These are phyloP conservation scores for Erodium texanum DNA, from an alignment of 441 rosid species.

Conservation along the genomic window DNA sequence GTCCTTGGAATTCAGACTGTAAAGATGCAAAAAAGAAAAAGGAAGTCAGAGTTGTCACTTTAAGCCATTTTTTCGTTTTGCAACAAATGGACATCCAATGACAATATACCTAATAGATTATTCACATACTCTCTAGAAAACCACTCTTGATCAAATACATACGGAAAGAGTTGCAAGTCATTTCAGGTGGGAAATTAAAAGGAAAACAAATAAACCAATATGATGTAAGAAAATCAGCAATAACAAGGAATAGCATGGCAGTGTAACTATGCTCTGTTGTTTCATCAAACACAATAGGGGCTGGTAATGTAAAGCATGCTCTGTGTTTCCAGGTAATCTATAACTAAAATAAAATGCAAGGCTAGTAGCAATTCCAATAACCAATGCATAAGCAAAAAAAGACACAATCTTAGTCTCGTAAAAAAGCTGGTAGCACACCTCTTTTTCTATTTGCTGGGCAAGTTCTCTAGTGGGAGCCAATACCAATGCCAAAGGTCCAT, in stretches of 20 bases:
- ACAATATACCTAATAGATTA: no score
- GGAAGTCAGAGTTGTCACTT: not conserved
- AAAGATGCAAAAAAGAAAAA: not conserved
- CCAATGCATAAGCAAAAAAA: not conserved
- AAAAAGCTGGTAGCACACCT: slow-evolving; percentile 12
- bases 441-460: slow-evolving; percentile 25
- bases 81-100: not conserved
- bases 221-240: not conserved
- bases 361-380: not conserved
- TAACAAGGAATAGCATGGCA: not conserved
- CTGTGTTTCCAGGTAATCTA: not conserved
- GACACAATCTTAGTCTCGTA: not conserved
- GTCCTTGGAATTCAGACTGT: not conserved
- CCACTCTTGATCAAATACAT: not conserved
- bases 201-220: not conserved
- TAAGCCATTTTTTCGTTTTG: not conserved
- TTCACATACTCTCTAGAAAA: no score
- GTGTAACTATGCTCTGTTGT: not conserved
- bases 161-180: not conserved
- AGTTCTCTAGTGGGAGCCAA: slow-evolving; percentile 26
- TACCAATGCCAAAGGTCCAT: slow-evolving; percentile 24
- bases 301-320: not conserved
- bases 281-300: not conserved
- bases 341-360: not conserved
- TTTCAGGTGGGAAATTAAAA: no score